Evolutionary conservation across 345 rosid species (phyloP), one percentile per base, ranked within the genome.

Genomic region (Citrus sinensis): DNA sequence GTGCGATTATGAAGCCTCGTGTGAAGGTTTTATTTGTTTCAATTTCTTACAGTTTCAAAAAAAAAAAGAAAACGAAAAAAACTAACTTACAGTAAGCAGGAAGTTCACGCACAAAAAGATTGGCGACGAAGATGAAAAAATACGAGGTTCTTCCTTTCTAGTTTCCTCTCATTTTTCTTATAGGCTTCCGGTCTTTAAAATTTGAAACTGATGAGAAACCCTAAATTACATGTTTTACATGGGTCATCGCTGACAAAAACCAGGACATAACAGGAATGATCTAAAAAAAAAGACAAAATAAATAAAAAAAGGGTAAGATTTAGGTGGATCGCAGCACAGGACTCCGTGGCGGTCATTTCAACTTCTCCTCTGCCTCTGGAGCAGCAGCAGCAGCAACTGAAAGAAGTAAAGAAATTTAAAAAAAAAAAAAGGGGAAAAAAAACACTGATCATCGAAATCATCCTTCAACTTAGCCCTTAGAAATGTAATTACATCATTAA

Each of bases 401-500:
- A 25, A 22, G 59, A 13, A 13, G 17, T 20, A 22, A 3, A 25
- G 25, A 24, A 37, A 1, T 8, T 27, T 2, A 40, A 40, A 64
- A 32, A 22, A 58, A 58, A 40, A 40, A 40, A 64, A 32, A 17
- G 39, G 7, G 25, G 1, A n/a, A 22, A 5, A 67, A 67, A 61
- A 13, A 65, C 65, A 69, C 32, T 35, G 56, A 14, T 29, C 70
- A 69, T 63, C 81, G 40, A 27, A 55, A 13, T 76, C 59, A n/a
- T 34, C 32, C 42, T 7, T 29, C 56, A 46, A 72, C 29, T 79
- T 58, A 63, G 29, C 51, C 80, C 79, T 7, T 4, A 8, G 30
- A 76, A 58, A 82, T 84, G 83, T 67, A 82, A 78, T 83, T 73
- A 65, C 83, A 59, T 46, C 72, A 42, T 17, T 86, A 80, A 85